Base-by-base conservation (phyloP, 108 stramenopile species). In the Fragilaria crotonensis region DNA sequence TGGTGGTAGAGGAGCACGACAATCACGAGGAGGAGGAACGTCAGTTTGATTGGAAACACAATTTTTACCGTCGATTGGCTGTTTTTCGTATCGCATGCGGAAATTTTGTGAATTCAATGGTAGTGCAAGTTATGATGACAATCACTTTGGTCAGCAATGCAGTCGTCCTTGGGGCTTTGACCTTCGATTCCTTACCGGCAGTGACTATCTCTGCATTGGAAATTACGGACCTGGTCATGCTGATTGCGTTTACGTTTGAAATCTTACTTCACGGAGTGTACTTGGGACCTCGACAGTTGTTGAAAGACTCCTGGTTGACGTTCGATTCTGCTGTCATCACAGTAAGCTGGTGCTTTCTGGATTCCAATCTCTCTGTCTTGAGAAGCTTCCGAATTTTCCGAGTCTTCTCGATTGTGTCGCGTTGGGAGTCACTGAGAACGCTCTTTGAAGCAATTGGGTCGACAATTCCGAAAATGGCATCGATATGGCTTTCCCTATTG, bases 401-500 rank as follows among this genome's bases (percentile, higher is more conserved):
- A 26, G 72, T 65, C n/a, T 55, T 73, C 2, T 47, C 59, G 18
- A 27, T 73, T 3, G 31, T 73, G 14, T 48, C 62, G 19, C 52
- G 67, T 30, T 50, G 67, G 0, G 31, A 67, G 20, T 19, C 30
- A 0, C 26, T 73, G 48, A 67, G 60, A 27, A 67, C 66, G 57
- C 36, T 68, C 4, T 26, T 74, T 19, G 9, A 33, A 75, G 82
- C 82, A n/a, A 62, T 84, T 9, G 64, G 73, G 45, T 53, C 67
- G 45, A 78, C 81, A 11, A 65, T 86, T 47, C 85, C 85, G 25
- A 63, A 79, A 45, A 73, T 79, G 71, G 67, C 61, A 22, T 73
- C 75, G 0, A 73, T 83, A 49, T 60, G 67, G 33, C 23, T 78
- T 25, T 61, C 77, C 62, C 53, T 78, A 29, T 62, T 57, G 4